A percentile compares a stretch with the other conserved stretches of the same genome.
Conservation (phyloP, 2,329 filamentous ascomycete genomes). For the Fusarium napiforme region DNA sequence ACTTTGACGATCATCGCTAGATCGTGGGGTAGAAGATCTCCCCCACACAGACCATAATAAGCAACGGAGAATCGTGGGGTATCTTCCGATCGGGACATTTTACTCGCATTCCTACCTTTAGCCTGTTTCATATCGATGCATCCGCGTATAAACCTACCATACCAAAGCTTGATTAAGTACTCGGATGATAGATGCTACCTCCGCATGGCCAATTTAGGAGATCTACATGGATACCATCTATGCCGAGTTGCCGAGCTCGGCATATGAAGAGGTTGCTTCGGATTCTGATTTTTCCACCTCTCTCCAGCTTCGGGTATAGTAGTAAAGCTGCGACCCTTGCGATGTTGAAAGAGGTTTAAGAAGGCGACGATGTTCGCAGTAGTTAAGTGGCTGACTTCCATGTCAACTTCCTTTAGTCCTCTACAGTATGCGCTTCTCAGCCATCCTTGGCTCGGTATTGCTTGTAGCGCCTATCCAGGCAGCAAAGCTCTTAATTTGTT, state of each 20-base stretch:
- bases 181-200: fast-evolving
- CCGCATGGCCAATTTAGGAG: not conserved
- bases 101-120: not conserved
- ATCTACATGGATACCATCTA: not conserved
- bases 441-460: not conserved
- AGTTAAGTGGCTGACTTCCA: fast-evolving
- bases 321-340: fast-evolving
- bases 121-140: not conserved
- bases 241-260: not conserved
- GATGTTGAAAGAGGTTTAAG: fast-evolving
- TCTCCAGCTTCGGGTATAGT: fast-evolving
- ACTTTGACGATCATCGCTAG: not conserved
- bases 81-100: not conserved
- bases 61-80: not conserved
- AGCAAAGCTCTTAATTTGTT: not conserved
- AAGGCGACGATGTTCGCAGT: fast-evolving
- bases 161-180: not conserved
- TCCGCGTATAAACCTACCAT: not conserved
- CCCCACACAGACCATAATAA: not conserved
- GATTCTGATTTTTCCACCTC: not conserved
- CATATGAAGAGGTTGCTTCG: not conserved
- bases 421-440: not conserved
- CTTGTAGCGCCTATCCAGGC: not conserved
- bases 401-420: fast-evolving
- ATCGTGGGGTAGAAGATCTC: not conserved